Base-by-base conservation (phyloP, 768 basidiomycete species). In the Termitomyces sp. region DNA sequence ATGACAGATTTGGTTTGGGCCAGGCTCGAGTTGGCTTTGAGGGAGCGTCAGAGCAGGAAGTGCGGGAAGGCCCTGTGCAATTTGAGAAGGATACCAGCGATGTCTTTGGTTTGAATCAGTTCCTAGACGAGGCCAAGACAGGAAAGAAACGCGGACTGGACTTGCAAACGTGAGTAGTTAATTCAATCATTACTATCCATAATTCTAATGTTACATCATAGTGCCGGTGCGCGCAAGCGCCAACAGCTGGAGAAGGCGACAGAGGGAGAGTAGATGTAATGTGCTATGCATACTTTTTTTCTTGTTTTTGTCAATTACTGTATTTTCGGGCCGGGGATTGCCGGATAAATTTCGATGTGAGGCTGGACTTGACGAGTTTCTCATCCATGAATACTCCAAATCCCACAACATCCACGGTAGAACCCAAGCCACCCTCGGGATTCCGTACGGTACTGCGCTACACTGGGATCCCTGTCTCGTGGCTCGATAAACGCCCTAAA, bases 61-160 rank as follows among this genome's bases (percentile, higher is more conserved):
- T 89, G 27, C 76, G 87, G 55, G 91, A 93, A 65, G 97, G 97
- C 1, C 97, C 97, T 23, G 97, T 99, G 41, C 94, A 98, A 67
- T 99, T 99, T 67, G 97, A 99, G 78, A 97, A 98, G 77, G 96
- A 99, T 66, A 86, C 89, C 1, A 82, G 86, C n/a, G 96, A 98
- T 80, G 93, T 98, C 19, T 98, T 98, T 68, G 96, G 96, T 60
- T 79, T 98, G 61, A 91, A 97, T 73, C 87, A 96, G 70, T 98
- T 99, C 78, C 81, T 98, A 78, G 93, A 98, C 69, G 92, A 95
- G 71, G 97, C 96, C 17, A 97, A 93, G 81, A 87, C 87, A 23
- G 96, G 95, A n/a, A 85, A 86, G 71, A 96, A 96, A 76, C 78
- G 94, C 60, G 92, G 91, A 14, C 66, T 94, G 67, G 91, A 94